phyloP scores from a whole-genome alignment of 495 filamentous ascomycete genomes.

The Copromyces sp. region DNA sequence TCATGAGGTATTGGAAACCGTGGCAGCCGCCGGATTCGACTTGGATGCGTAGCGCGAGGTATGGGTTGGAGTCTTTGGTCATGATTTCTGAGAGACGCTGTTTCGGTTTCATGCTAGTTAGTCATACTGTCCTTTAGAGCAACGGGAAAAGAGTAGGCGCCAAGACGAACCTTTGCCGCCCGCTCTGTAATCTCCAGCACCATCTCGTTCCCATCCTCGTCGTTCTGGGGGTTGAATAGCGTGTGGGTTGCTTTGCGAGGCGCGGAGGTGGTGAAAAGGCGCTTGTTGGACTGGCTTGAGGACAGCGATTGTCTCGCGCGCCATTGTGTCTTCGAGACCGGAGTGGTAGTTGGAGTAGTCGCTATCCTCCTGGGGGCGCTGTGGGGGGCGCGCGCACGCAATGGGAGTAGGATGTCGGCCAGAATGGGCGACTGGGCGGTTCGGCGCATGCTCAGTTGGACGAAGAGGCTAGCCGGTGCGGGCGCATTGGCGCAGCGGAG shows the following conservation, averaged over 20 bases:
- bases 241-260: slow-evolving; percentile 26
- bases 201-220: slow-evolving; percentile 76
- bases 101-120: not conserved
- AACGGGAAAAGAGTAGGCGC: not conserved
- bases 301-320: not conserved
- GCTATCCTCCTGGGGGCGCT: not conserved
- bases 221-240: slow-evolving; percentile 53
- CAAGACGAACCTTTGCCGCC: slow-evolving; percentile 58
- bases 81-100: slow-evolving; percentile 63
- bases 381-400: slow-evolving; percentile 3
- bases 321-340: not conserved
- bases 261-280: slow-evolving; percentile 23
- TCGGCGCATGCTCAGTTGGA: slow-evolving; percentile 28
- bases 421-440: slow-evolving; percentile 18
- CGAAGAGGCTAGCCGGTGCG: slow-evolving; percentile 25
- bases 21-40: slow-evolving; percentile 93
- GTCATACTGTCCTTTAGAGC: not conserved
- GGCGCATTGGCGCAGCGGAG: slow-evolving; percentile 29
- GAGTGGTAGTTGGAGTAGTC: not conserved
- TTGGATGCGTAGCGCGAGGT: slow-evolving; percentile 76
- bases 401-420: slow-evolving; percentile 26
- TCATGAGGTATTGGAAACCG: slow-evolving; percentile 96
- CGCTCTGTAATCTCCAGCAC: slow-evolving; percentile 68
- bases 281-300: slow-evolving; percentile 4
- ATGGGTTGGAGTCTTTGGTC: slow-evolving; percentile 64